Evolutionary conservation across 768 basidiomycete genomes (phyloP).

Genomic region (Lactarius psammicola): DNA sequence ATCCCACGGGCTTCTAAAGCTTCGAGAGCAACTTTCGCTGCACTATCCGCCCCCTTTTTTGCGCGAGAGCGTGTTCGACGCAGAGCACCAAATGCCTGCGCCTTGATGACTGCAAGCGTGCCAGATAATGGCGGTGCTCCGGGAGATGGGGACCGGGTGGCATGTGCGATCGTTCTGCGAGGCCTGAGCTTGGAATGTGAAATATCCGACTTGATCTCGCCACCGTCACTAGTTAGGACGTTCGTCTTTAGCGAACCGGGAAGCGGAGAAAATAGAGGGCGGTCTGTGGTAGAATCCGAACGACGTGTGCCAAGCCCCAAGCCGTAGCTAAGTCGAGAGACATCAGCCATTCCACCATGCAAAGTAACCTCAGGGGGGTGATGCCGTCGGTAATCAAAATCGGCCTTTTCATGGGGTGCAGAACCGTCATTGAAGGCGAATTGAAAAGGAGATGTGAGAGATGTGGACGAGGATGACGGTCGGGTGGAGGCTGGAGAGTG

Average conservation of each 20-base stretch:
- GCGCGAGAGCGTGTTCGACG: constrained; percentile 73
- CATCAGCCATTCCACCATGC: constrained; percentile 71
- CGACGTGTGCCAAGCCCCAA: constrained; percentile 55
- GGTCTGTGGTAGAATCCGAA: constrained; percentile 49
- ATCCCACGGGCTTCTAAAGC: constrained; percentile 81
- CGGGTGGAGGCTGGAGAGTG: constrained; percentile 68
- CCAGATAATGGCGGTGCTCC: constrained; percentile 57
- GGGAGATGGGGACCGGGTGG: constrained; percentile 48
- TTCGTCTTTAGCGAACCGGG: constrained; percentile 53
- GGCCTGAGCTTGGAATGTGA: constrained; percentile 34
- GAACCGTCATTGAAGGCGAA: constrained; percentile 60
- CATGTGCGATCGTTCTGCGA: constrained; percentile 23
- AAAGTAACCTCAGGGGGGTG: constrained; percentile 63
- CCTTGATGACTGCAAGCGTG: constrained; percentile 87
- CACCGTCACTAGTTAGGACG: constrained; percentile 47
- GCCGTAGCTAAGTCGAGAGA: constrained; percentile 52
- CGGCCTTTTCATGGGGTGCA: constrained; percentile 54
- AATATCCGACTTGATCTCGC: constrained; percentile 44
- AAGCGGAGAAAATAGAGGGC: constrained; percentile 46
- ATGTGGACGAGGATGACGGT: constrained; percentile 57
- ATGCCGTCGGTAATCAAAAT: constrained; percentile 66
- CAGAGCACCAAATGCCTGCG: constrained; percentile 83
- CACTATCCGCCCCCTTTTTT: constrained; percentile 70
- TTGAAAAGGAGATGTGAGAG: constrained; percentile 64
- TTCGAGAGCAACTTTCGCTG: constrained; percentile 73